A percentile compares a stretch with the other conserved stretches of the same genome.
Evolutionary conservation across 768 basidiomycete genomes (phyloP).

Genomic region (Neoboletus brunneissimus): DNA sequence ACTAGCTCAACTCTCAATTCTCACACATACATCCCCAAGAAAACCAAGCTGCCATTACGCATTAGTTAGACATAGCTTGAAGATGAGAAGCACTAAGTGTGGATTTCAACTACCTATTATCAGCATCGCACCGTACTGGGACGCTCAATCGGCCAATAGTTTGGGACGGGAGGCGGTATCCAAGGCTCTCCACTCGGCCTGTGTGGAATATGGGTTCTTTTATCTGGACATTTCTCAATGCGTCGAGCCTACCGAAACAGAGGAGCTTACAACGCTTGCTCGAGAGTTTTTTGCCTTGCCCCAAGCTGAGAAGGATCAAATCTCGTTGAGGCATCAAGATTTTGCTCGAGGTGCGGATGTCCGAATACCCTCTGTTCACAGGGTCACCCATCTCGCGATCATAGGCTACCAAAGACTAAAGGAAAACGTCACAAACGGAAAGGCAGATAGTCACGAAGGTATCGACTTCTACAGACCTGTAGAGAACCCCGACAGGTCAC

Average conservation of each 20-base stretch:
- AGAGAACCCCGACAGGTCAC: conserved; percentile 62
- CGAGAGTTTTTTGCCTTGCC: conserved; percentile 71
- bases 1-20: background rate
- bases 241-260: conserved; percentile 55
- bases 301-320: conserved; percentile 73
- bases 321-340: conserved; percentile 69
- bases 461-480: conserved; percentile 81
- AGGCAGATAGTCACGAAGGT: conserved; percentile 82
- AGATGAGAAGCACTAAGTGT: conserved; percentile 11
- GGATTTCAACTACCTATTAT: conserved; percentile 60
- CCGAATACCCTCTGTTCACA: background rate
- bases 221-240: conserved; percentile 72
- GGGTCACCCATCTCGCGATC: background rate
- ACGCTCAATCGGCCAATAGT: conserved; percentile 29
- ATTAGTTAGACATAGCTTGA: background rate
- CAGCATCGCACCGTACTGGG: conserved; percentile 63
- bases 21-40: background rate
- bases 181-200: conserved; percentile 67
- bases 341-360: conserved; percentile 62
- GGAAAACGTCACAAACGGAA: conserved; percentile 85
- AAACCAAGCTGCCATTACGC: background rate
- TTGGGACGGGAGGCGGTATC: conserved; percentile 44
- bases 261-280: conserved; percentile 62
- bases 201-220: conserved; percentile 83
- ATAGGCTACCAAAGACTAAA: conserved; percentile 77